A percentile compares a stretch with the other conserved stretches of the same genome.
These are phyloP conservation scores for Lactarius vividus DNA, from an alignment of 768 basidiomycete genomes.

Conservation along the genomic window DNA sequence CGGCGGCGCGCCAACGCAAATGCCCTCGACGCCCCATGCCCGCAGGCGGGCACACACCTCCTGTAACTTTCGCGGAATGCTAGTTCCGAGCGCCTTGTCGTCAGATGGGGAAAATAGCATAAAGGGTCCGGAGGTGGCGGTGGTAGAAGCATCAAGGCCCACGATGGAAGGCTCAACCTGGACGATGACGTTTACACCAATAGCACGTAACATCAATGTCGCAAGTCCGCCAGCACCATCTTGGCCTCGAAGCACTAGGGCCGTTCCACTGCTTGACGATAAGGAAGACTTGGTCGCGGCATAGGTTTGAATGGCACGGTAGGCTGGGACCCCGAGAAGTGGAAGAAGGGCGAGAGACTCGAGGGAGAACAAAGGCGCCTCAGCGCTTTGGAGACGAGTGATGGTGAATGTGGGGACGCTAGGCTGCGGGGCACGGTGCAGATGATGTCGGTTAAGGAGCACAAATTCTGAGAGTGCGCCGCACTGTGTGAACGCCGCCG, in stretches of 20 bases:
- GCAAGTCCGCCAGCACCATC: slow-evolving; percentile 75
- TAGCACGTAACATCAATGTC: slow-evolving; percentile 67
- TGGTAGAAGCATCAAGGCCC: slow-evolving; percentile 37
- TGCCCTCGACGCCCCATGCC: slow-evolving; percentile 73
- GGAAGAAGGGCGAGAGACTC: slow-evolving; percentile 67
- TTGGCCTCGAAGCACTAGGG: slow-evolving; percentile 71
- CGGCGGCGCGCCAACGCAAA: slow-evolving; percentile 61
- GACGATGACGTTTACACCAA: slow-evolving; percentile 73
- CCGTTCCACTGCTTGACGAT: slow-evolving; percentile 31
- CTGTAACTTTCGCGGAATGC: slow-evolving; percentile 26
- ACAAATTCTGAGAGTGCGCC: slow-evolving; percentile 91
- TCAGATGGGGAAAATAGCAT: slow-evolving; percentile 32
- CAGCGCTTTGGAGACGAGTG: slow-evolving; percentile 29
- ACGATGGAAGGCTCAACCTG: slow-evolving; percentile 51
- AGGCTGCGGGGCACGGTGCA: slow-evolving; percentile 66
- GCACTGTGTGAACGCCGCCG: slow-evolving; percentile 44
- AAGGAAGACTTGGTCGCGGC: slow-evolving; percentile 24
- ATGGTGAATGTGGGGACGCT: slow-evolving; percentile 34
- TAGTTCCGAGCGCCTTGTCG: slow-evolving; percentile 29
- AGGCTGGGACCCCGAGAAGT: slow-evolving; percentile 74
- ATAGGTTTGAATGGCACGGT: slow-evolving; percentile 69
- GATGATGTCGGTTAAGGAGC: slow-evolving; percentile 71
- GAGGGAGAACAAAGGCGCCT: slow-evolving; percentile 22
- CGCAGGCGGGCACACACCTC: slow-evolving; percentile 48
- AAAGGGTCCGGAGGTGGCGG: slow-evolving; percentile 29